Evolutionary conservation across 805 yeast species (phyloP), one percentile per base, ranked within the genome.

Genomic region (Millerago galiae): DNA sequence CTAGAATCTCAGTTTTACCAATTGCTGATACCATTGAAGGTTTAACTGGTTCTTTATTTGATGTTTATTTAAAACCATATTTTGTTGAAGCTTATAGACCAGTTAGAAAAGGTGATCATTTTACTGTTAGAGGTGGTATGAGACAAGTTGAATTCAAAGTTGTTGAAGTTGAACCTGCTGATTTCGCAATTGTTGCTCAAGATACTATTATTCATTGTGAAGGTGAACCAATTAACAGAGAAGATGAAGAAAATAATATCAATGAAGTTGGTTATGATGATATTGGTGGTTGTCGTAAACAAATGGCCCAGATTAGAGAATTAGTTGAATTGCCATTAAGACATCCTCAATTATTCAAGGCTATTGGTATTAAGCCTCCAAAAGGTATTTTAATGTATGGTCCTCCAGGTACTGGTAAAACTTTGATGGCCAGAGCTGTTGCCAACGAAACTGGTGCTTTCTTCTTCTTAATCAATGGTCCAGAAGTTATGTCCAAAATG

Each of bases 371-470:
- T 63, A 93, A 93, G 66, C 99, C 99, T 34, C 99, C 99, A 52
- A 86, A 88, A 66, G 99, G 99, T 72, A 89, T 93, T 48, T 77
- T 93, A 60, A 86, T 87, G 95, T 93, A 85, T 65, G 99, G 99
- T 60, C 99, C 99, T 38, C 99, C 99, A 28, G 99, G 99, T 79
- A 93, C 99, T 13, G 99, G 99, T 85, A 93, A 93, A 70, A 93
- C 99, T 27, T 74, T 93, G 54, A 89, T 93, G 96, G 99, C 99
- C 2, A 82, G 99, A 65, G 99, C 99, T n/a, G 99, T 93, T 41
- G 99, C 99, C 37, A 93, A 93, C 59, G 98, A 93, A 68, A 93
- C 99, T 18, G 99, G 99, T 61, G 99, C 99, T 2, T 93, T 93
- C 65, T 93, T 93, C 78, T 93, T 93, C 66, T 77, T 93, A 58